These are phyloP conservation scores for Vigna nakashimae DNA, from an alignment of 306 rosid species.

Conservation along the genomic window DNA sequence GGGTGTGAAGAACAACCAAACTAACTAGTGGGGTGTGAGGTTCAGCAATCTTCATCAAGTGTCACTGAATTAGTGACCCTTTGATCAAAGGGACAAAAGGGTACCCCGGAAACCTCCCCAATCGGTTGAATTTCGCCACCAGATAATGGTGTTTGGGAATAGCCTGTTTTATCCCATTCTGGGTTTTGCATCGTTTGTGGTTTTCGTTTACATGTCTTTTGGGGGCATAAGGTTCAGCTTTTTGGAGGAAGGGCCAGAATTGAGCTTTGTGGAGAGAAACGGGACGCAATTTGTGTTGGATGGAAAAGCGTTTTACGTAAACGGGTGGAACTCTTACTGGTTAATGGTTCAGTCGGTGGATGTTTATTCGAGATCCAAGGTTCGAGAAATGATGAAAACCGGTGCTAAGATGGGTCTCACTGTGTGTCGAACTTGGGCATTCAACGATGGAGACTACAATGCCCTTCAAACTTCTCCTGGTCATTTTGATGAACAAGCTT, in stretches of 20 bases:
- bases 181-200: slow-evolving; percentile 70
- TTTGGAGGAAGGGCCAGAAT: slow-evolving; percentile 39
- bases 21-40: slow-evolving; percentile 44
- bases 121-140: slow-evolving; percentile 44
- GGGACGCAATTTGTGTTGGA: slow-evolving; percentile 77
- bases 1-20: slow-evolving; percentile 17
- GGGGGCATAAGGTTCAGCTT: slow-evolving; percentile 61
- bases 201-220: slow-evolving; percentile 79
- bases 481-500: slow-evolving; percentile 76
- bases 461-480: slow-evolving; percentile 96
- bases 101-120: slow-evolving; percentile 37
- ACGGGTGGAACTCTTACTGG: slow-evolving; percentile 99
- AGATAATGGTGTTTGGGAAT: slow-evolving; percentile 65
- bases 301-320: slow-evolving; percentile 77
- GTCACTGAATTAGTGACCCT: slow-evolving; percentile 30
- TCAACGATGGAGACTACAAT: slow-evolving; percentile 87
- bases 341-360: slow-evolving; percentile 84
- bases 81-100: slow-evolving; percentile 49
- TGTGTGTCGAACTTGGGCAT: slow-evolving; percentile 97
- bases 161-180: slow-evolving; percentile 75
- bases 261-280: slow-evolving; percentile 80
- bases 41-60: slow-evolving; percentile 44
- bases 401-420: slow-evolving; percentile 95
- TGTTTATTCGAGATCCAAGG: slow-evolving; percentile 60
- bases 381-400: slow-evolving; percentile 69